A percentile compares a stretch with the other conserved stretches of the same genome.
These are phyloP conservation scores for Populus hybrid DNA, from an alignment of 441 rosid species.

Conservation along the genomic window DNA sequence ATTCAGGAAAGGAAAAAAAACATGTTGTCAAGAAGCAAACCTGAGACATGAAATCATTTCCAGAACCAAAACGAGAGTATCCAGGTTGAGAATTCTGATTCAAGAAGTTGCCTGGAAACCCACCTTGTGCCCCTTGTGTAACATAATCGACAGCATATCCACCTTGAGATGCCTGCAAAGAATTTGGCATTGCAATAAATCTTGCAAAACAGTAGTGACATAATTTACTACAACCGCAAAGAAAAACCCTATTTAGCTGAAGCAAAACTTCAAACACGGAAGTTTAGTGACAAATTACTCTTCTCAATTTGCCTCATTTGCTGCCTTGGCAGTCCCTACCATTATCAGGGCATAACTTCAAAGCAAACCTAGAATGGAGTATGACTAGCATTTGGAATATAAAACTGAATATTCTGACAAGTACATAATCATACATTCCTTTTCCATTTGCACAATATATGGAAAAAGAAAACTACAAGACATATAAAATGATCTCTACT, in stretches of 20 bases:
- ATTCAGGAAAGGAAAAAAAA: constrained; percentile 27
- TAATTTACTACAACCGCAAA: not conserved
- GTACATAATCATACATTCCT: no score
- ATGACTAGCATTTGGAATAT: no score
- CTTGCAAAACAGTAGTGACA: not conserved
- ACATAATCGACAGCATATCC: constrained; percentile 90
- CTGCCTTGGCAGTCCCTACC: not conserved
- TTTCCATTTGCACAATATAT: no score
- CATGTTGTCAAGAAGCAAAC: constrained; percentile 34
- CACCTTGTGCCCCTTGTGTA: constrained; percentile 90
- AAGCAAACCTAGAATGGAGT: not conserved
- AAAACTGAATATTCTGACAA: no score
- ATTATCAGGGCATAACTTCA: not conserved
- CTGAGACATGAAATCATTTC: constrained; percentile 98
- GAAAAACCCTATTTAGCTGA: not conserved
- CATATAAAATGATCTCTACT: not conserved
- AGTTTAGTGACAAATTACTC: not conserved
- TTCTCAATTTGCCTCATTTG: not conserved
- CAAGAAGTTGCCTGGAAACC: constrained; percentile 85
- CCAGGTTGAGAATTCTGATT: constrained; percentile 95
- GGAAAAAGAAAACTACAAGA: no score
- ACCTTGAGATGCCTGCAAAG: constrained; percentile 68
- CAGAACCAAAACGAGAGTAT: constrained; percentile 84
- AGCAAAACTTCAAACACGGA: not conserved
- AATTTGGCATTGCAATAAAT: constrained; percentile 46